Conservation (phyloP, 1,284 basidiomycete genomes). For the Trichosporon faecale region DNA sequence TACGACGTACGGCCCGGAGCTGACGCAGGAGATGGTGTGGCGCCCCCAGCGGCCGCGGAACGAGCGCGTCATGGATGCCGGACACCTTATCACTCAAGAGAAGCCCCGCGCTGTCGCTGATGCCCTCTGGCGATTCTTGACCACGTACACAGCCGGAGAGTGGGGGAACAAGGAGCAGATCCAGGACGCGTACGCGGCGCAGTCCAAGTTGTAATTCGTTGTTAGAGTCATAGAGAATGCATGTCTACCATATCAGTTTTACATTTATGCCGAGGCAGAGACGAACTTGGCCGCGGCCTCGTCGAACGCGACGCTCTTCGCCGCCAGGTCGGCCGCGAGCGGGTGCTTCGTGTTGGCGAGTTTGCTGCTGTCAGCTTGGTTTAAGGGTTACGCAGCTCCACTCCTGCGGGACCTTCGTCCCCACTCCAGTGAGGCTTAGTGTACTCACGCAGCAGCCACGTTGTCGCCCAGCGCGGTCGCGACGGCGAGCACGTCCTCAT, state of each 20-base stretch:
- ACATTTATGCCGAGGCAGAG: constrained; percentile 34
- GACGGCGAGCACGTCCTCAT: constrained; percentile 70
- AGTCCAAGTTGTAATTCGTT: constrained; percentile 15
- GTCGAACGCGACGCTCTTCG: constrained; percentile 55
- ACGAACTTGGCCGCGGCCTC: constrained; percentile 64
- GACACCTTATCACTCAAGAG: constrained; percentile 45
- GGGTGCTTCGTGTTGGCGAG: constrained; percentile 44
- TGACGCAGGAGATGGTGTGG: constrained; percentile 40
- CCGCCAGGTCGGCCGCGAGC: constrained; percentile 40
- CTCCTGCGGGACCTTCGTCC: too few relatives aligned
- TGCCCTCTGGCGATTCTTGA: constrained; percentile 35
- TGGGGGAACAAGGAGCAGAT: constrained; percentile 16
- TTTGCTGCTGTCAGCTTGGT: constrained; percentile 29
- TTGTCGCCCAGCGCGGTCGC: constrained; percentile 62
- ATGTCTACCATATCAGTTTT: neutral
- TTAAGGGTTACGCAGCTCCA: neutral
- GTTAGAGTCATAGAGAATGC: neutral
- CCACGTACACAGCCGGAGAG: constrained; percentile 20
- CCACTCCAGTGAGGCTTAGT: too few relatives aligned
- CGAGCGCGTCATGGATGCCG: constrained; percentile 36
- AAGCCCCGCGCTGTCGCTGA: constrained; percentile 37
- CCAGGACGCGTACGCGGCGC: constrained; percentile 3
- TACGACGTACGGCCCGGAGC: constrained; percentile 33
- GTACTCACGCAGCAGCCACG: constrained; percentile 64
- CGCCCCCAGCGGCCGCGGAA: constrained; percentile 31